Conservation (phyloP, 2,329 filamentous ascomycete species). For the Immersiporthe knoxdaviesiana region DNA sequence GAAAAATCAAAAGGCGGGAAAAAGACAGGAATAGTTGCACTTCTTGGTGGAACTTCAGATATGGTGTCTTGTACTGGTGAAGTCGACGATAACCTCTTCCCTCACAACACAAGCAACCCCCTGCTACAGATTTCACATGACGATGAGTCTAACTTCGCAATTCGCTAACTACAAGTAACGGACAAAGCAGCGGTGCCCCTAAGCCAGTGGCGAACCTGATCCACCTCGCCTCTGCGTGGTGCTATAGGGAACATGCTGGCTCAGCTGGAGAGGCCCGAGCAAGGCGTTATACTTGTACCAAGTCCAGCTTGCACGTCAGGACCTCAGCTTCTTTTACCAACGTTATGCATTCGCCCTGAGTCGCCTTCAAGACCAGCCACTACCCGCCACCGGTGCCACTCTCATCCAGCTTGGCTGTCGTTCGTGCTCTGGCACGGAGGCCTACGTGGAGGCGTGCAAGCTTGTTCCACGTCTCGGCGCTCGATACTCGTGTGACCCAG, state of each 20-base stretch:
- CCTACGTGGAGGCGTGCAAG: background rate
- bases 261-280: conserved; percentile 19
- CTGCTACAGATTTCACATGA: background rate
- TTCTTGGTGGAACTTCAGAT: background rate
- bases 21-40: background rate
- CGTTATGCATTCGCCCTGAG: background rate
- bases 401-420: background rate
- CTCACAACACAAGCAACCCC: background rate
- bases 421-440: background rate
- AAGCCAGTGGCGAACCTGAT: background rate
- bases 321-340: conserved; percentile 2
- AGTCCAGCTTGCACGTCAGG: background rate
- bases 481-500: background rate
- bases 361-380: conserved; percentile 3
- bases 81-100: background rate
- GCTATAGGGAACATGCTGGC: conserved; percentile 7
- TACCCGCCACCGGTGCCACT: background rate
- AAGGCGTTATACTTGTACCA: conserved; percentile 8
- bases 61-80: background rate
- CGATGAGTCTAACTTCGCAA: background rate
- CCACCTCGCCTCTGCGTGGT: background rate
- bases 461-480: background rate
- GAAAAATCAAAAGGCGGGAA: background rate
- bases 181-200: background rate
- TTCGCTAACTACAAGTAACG: too few relatives aligned